Percentiles rank a stretch among this genome's conserved stretches.
These are phyloP conservation scores for Boletus mariae DNA, from an alignment of 1,284 basidiomycete genomes.

Conservation along the genomic window DNA sequence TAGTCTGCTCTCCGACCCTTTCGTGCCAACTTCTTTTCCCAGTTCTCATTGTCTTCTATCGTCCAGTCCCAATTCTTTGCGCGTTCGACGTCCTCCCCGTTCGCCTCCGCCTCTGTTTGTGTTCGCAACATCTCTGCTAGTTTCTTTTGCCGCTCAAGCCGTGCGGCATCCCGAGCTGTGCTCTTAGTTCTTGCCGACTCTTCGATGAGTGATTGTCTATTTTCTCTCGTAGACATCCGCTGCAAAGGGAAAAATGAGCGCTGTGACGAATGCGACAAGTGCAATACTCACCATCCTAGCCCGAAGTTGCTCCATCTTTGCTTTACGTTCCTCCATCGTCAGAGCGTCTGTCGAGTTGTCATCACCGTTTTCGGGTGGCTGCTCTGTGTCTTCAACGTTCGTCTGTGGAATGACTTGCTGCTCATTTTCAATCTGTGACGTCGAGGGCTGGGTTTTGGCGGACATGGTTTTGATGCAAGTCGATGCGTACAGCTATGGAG, in stretches of 20 bases:
- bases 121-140: slow-evolving; percentile 84
- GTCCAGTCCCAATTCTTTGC: slow-evolving; percentile 31
- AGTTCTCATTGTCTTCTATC: slow-evolving; percentile 29
- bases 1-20: slow-evolving; percentile 64
- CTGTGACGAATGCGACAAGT: not conserved
- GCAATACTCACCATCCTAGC: slow-evolving; percentile 66
- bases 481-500: not conserved
- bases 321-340: slow-evolving; percentile 71
- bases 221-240: slow-evolving; percentile 75
- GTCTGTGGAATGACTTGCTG: not conserved
- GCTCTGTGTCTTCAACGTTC: not conserved
- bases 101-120: slow-evolving; percentile 85
- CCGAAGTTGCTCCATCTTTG: slow-evolving; percentile 72
- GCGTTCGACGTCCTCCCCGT: slow-evolving; percentile 81
- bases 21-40: slow-evolving; percentile 29
- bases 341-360: slow-evolving; percentile 24
- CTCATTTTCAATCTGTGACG: not conserved
- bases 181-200: slow-evolving; percentile 77
- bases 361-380: slow-evolving; percentile 10
- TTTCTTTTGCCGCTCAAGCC: slow-evolving; percentile 83
- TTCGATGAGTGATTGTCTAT: slow-evolving; percentile 78
- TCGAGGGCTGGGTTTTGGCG: slow-evolving; percentile 4
- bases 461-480: slow-evolving; percentile 13
- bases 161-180: slow-evolving; percentile 71
- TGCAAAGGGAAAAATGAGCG: slow-evolving; percentile 31